These are phyloP conservation scores for Fusarium papillatum DNA, from an alignment of 2,329 filamentous ascomycete species.

Conservation along the genomic window DNA sequence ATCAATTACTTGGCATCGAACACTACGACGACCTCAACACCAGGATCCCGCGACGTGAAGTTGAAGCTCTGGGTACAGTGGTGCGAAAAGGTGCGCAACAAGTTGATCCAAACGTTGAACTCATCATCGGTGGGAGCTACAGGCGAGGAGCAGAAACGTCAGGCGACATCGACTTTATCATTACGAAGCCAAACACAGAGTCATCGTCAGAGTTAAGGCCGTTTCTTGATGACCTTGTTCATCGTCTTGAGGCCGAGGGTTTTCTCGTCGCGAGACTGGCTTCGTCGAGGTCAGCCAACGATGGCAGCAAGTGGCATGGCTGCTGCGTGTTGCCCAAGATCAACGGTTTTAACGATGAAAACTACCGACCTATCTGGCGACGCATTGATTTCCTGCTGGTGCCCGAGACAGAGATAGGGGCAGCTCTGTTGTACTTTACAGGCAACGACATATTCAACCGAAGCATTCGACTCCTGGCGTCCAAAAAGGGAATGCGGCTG, in stretches of 20 bases:
- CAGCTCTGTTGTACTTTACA: slow-evolving; percentile 94
- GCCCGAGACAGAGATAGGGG: slow-evolving; percentile 83
- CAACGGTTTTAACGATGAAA: slow-evolving; percentile 48
- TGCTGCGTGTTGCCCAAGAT: slow-evolving; percentile 77
- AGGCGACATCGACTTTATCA: slow-evolving; percentile 87
- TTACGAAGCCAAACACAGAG: slow-evolving; percentile 75
- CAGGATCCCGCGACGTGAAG: slow-evolving; percentile 83
- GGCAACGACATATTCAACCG: slow-evolving; percentile 96
- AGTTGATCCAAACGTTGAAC: slow-evolving; percentile 75
- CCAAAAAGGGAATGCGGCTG: slow-evolving; percentile 84
- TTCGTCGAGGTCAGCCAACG: slow-evolving; percentile 57
- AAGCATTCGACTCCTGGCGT: slow-evolving; percentile 84
- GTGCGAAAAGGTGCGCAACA: slow-evolving; percentile 70
- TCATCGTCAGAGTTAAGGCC: slow-evolving; percentile 69
- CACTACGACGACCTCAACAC: slow-evolving; percentile 84
- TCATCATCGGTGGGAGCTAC: slow-evolving; percentile 88
- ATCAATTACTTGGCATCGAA: slow-evolving; percentile 82
- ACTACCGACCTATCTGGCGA: slow-evolving; percentile 73
- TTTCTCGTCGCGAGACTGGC: slow-evolving; percentile 83
- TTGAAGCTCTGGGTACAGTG: slow-evolving; percentile 75
- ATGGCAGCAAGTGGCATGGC: slow-evolving; percentile 90
- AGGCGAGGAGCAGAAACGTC: slow-evolving; percentile 81
- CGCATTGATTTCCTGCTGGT: slow-evolving; percentile 90
- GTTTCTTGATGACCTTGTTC: slow-evolving; percentile 75
- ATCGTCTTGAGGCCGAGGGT: slow-evolving; percentile 66